These are phyloP conservation scores for Pseudoturritis turrita DNA, from an alignment of 345 rosid species.

Conservation along the genomic window DNA sequence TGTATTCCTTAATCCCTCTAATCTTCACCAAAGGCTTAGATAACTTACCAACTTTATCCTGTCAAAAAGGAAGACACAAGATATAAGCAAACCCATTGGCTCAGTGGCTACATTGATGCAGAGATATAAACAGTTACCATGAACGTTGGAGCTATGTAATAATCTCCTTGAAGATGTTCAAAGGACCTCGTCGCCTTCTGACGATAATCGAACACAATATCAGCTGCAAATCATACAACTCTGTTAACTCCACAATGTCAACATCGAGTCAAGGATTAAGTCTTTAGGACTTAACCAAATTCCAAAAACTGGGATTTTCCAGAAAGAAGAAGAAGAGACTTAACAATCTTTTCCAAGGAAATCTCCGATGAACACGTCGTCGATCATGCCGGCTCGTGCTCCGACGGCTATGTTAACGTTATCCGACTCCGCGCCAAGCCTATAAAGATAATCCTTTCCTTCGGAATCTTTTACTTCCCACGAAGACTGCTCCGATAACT, in stretches of 20 bases:
- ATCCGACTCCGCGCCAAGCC: constrained; percentile 83
- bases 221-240: constrained; percentile 43
- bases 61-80: constrained; percentile 20
- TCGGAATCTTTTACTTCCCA: constrained; percentile 83
- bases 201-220: constrained; percentile 92
- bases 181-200: constrained; percentile 91
- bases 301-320: neutral
- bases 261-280: neutral
- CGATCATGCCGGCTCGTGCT: constrained; percentile 73
- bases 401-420: constrained; percentile 88
- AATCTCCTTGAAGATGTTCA: constrained; percentile 88
- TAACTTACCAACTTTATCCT: constrained; percentile 98
- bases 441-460: constrained; percentile 74
- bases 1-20: neutral
- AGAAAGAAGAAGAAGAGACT: neutral
- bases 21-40: constrained; percentile 33
- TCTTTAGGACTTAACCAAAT: neutral
- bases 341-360: constrained; percentile 90
- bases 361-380: constrained; percentile 73
- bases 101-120: neutral
- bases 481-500: constrained; percentile 77
- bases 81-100: neutral
- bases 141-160: constrained; percentile 83
- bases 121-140: constrained; percentile 39
- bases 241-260: neutral